Evolutionary conservation across 2,329 filamentous ascomycete genomes (phyloP).

Genomic region (Trichoderma simmonsii): DNA sequence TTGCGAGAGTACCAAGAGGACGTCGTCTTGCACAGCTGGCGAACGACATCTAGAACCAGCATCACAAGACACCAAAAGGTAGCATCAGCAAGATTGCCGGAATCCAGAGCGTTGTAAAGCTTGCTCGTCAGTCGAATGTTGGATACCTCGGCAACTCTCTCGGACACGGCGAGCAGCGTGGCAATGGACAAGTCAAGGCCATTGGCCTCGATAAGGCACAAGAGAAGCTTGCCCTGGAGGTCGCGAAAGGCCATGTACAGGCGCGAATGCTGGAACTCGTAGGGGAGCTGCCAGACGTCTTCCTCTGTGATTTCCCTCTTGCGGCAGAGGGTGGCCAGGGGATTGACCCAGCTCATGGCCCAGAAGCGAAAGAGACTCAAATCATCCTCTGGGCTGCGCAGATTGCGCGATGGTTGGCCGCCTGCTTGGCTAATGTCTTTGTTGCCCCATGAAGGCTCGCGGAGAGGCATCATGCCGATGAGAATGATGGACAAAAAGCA

Average conservation of each 20-base stretch:
- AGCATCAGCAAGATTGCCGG: slow-evolving; percentile 29
- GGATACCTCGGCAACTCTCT: slow-evolving; percentile 37
- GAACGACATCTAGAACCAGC: slow-evolving; percentile 32
- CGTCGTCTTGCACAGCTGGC: slow-evolving; percentile 36
- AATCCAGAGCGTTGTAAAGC: slow-evolving; percentile 36
- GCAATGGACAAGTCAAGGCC: slow-evolving; percentile 73
- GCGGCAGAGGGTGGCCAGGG: slow-evolving; percentile 65
- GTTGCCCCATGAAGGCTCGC: slow-evolving; percentile 34
- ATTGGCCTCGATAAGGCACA: slow-evolving; percentile 69
- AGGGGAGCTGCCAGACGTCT: slow-evolving; percentile 78
- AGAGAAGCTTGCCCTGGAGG: slow-evolving; percentile 68
- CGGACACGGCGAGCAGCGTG: slow-evolving; percentile 58
- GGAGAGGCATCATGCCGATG: slow-evolving; percentile 38
- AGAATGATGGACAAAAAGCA: slow-evolving; percentile 27
- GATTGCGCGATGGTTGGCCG: slow-evolving; percentile 29
- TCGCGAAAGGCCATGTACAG: slow-evolving; percentile 73
- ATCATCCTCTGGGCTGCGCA: slow-evolving; percentile 76
- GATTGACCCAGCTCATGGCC: slow-evolving; percentile 77
- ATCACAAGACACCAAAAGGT: slow-evolving; percentile 39
- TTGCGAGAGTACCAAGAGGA: slow-evolving; percentile 77
- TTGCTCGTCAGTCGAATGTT: slow-evolving; percentile 38
- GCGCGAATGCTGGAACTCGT: slow-evolving; percentile 75
- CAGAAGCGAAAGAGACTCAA: slow-evolving; percentile 80
- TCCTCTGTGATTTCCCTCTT: slow-evolving; percentile 67
- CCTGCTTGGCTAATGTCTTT: slow-evolving; percentile 31